A percentile compares a stretch with the other conserved stretches of the same genome.
phyloP scores from a whole-genome alignment of 1,284 basidiomycete genomes.

The Heterobasidion annosum region DNA sequence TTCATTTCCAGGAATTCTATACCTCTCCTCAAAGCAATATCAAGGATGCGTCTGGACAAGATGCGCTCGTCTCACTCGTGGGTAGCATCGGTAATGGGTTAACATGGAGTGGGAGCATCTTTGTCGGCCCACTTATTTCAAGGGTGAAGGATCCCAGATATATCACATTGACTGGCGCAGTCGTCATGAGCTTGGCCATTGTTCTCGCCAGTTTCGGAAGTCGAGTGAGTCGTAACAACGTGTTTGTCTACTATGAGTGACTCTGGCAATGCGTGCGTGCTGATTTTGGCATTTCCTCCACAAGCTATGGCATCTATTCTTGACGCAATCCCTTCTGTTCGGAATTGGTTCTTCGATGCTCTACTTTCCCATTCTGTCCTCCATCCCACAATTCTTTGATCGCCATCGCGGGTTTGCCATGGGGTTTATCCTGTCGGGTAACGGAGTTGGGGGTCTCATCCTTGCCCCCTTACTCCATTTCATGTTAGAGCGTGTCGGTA shows the following conservation, averaged over 20 bases:
- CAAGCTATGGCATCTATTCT: constrained; percentile 35
- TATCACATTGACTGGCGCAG: constrained; percentile 27
- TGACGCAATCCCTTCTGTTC: constrained; percentile 33
- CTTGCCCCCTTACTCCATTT: constrained; percentile 32
- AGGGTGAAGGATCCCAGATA: constrained; percentile 23
- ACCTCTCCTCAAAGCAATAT: constrained; percentile 29
- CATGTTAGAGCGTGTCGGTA: constrained; percentile 25
- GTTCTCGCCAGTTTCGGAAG: constrained; percentile 24
- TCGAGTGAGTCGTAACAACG: constrained; percentile 17
- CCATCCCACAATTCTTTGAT: constrained; percentile 35
- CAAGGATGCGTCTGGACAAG: constrained; percentile 24
- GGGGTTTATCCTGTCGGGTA: constrained; percentile 32
- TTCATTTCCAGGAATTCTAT: constrained; percentile 27
- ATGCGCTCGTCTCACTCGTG: constrained; percentile 32
- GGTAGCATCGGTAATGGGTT: constrained; percentile 35
- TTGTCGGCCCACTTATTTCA: constrained; percentile 31
- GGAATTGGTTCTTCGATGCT: constrained; percentile 34
- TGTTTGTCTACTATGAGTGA: too few species aligned
- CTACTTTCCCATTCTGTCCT: constrained; percentile 34
- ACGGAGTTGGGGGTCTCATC: constrained; percentile 33
- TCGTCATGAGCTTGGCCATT: constrained; percentile 32
- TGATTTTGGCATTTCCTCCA: neutral
- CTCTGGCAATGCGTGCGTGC: too few species aligned
- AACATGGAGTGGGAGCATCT: constrained; percentile 39
- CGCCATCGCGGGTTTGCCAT: constrained; percentile 35